phyloP scores from a whole-genome alignment of 2,329 filamentous ascomycete species.

The Thelonectria blattea region DNA sequence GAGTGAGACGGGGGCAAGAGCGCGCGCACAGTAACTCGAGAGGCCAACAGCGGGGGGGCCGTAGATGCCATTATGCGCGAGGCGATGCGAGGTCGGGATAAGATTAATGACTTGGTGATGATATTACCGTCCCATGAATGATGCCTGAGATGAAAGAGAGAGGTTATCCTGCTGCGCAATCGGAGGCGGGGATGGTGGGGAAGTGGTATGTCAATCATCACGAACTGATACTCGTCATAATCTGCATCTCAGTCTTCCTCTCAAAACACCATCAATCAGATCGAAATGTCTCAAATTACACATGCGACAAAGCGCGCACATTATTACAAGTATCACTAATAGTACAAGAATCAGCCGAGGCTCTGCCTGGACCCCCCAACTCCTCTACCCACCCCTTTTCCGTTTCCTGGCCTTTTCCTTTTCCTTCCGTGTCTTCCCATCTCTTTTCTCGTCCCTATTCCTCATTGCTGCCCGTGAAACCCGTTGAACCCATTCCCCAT shows the following conservation, averaged over 20 bases:
- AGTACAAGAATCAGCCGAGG: slow-evolving; percentile 23
- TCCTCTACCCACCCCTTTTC: background rate
- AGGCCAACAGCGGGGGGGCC: slow-evolving; percentile 31
- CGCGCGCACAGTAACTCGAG: slow-evolving; percentile 33
- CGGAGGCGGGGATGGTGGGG: slow-evolving; percentile 20
- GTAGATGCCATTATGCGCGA: slow-evolving; percentile 25
- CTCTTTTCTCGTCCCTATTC: slow-evolving; percentile 8
- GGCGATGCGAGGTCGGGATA: background rate
- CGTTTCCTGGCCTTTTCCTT: background rate
- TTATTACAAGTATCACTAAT: slow-evolving; percentile 28
- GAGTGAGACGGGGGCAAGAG: too few species aligned
- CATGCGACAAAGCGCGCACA: slow-evolving; percentile 10
- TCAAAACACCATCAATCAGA: background rate
- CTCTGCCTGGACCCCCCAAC: slow-evolving; percentile 14
- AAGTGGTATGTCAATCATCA: background rate
- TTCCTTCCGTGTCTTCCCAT: background rate
- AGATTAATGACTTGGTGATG: background rate
- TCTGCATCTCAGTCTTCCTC: background rate
- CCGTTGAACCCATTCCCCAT: slow-evolving; percentile 36
- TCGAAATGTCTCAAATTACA: slow-evolving; percentile 3
- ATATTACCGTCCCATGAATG: background rate
- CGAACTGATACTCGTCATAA: too few species aligned
- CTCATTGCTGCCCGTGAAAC: slow-evolving; percentile 32
- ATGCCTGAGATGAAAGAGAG: background rate
- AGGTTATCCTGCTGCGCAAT: slow-evolving; percentile 4